These are phyloP conservation scores for Scenedesmus sp. DNA, from an alignment of 163 green algal species.

Conservation along the genomic window DNA sequence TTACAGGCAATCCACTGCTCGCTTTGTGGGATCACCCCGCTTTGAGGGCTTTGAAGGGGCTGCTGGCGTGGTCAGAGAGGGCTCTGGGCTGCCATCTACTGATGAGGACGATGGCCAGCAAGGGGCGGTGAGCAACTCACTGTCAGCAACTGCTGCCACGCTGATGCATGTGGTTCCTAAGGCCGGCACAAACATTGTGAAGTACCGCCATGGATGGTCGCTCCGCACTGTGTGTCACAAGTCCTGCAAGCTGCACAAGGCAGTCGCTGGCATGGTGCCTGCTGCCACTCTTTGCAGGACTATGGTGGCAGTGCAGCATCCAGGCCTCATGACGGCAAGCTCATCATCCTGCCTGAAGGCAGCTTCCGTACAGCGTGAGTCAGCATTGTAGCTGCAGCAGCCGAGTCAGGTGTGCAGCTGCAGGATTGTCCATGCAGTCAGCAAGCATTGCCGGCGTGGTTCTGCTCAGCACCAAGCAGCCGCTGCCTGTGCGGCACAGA, in stretches of 20 bases:
- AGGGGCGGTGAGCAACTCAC: neutral
- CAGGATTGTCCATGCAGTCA: neutral
- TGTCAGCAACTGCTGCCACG: neutral
- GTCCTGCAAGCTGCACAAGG: neutral
- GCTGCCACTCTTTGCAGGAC: neutral
- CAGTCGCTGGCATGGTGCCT: neutral
- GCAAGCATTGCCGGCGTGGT: no score
- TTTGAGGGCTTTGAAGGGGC: slow-evolving; percentile 7
- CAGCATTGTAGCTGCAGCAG: neutral
- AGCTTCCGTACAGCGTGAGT: slow-evolving; percentile 28
- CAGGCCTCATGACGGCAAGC: neutral
- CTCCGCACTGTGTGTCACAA: neutral
- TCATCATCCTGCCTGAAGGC: slow-evolving; percentile 41
- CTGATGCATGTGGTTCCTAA: neutral
- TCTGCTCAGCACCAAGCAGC: no score
- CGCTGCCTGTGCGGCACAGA: no score
- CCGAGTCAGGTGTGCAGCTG: neutral
- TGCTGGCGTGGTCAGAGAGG: neutral
- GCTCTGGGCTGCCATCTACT: neutral
- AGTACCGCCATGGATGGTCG: neutral
- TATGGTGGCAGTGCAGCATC: neutral
- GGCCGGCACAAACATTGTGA: neutral
- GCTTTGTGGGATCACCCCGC: neutral
- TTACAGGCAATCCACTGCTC: slow-evolving; percentile 5
- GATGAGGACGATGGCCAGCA: neutral